phyloP scores from a whole-genome alignment of 495 filamentous ascomycete genomes.

The Annulohypoxylon moriforme region DNA sequence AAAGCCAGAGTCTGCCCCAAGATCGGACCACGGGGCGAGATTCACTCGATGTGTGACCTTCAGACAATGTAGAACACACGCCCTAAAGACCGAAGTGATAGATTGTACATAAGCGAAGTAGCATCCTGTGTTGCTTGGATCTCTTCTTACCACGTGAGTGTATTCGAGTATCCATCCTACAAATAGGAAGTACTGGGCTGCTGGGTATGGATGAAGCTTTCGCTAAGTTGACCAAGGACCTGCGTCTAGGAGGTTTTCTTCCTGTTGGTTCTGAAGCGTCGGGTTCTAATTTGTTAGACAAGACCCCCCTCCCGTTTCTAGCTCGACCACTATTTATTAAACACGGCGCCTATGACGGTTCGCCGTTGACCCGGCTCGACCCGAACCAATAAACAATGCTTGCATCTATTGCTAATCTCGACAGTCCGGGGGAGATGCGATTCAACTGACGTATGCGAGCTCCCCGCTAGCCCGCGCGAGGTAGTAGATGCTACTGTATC shows the following conservation, averaged over 20 bases:
- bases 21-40: conserved; percentile 4
- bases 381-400: conserved; percentile 31
- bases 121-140: conserved; percentile 7
- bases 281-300: conserved; percentile 33
- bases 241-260: conserved; percentile 27
- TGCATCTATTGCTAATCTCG: conserved; percentile 22
- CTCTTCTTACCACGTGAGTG: conserved; percentile 23
- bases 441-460: conserved; percentile 37
- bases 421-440: conserved; percentile 7
- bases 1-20: not conserved
- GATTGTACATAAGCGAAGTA: conserved; percentile 23
- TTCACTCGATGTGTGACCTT: conserved; percentile 4
- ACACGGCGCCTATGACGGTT: conserved; percentile 34
- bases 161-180: not conserved
- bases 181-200: not conserved
- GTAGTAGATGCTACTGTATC: conserved; percentile 25
- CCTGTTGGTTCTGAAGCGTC: conserved; percentile 16
- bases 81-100: conserved; percentile 13
- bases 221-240: not conserved
- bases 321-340: conserved; percentile 17
- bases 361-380: conserved; percentile 31
- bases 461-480: conserved; percentile 34
- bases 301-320: conserved; percentile 19
- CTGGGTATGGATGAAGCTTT: conserved; percentile 14
- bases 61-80: not conserved